phyloP scores from a whole-genome alignment of 1,284 basidiomycete species.

The Austropuccinia psidii region DNA sequence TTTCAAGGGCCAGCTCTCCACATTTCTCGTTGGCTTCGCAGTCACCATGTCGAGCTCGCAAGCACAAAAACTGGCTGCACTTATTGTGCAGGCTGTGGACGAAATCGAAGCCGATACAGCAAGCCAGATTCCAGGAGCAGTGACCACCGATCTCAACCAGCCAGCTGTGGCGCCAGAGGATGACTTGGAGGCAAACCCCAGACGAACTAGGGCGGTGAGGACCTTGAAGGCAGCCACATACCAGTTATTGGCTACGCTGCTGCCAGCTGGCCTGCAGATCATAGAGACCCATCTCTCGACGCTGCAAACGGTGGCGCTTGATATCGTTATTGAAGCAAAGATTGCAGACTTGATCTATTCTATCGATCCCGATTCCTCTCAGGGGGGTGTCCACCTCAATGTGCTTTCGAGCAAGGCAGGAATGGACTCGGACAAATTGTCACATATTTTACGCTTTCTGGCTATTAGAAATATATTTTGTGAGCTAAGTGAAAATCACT shows the following conservation, averaged over 20 bases:
- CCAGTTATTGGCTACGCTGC: neutral
- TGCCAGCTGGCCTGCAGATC: neutral
- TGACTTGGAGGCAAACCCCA: neutral
- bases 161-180: neutral
- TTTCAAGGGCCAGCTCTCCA: no score
- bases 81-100: slow-evolving; percentile 1
- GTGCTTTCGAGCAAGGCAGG: neutral
- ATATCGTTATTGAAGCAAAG: neutral
- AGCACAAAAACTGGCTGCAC: slow-evolving; percentile 1
- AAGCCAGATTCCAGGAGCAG: neutral
- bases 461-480: slow-evolving; percentile 9
- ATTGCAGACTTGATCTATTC: slow-evolving; percentile 4
- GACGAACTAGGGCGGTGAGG: neutral
- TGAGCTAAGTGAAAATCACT: neutral
- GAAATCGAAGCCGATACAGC: slow-evolving; percentile 5
- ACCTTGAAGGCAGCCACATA: slow-evolving; percentile 2
- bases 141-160: neutral
- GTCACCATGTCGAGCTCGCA: no score
- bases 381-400: neutral
- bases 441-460: slow-evolving; percentile 11
- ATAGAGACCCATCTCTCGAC: neutral
- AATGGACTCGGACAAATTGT: neutral
- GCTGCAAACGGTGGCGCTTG: neutral
- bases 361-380: neutral
- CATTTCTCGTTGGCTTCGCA: no score